phyloP scores from a whole-genome alignment of 352 stramenopile species.

The Globisporangium recalcitrans region DNA sequence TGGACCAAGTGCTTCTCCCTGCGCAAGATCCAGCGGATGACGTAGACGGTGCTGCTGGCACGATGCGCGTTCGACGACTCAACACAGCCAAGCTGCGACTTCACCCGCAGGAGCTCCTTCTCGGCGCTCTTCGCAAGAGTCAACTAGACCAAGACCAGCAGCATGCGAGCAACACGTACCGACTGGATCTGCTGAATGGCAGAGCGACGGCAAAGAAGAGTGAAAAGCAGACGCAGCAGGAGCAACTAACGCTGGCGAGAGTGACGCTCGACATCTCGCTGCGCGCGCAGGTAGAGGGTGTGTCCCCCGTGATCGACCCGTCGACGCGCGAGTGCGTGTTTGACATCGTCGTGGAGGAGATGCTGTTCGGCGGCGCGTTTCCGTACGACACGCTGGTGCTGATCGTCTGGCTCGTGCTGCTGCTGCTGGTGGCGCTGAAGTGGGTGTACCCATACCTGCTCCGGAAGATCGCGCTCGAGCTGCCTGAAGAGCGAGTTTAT shows the following conservation, averaged over 20 bases:
- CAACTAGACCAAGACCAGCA: conserved; percentile 9
- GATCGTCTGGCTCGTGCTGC: conserved; percentile 45
- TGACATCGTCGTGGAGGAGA: conserved; percentile 70
- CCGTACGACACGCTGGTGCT: conserved; percentile 49
- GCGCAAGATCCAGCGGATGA: not conserved
- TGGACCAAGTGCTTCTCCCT: conserved; percentile 30
- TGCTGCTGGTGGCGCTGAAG: conserved; percentile 29
- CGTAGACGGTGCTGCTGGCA: conserved; percentile 5
- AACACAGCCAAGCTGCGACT: conserved; percentile 72
- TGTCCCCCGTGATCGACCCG: conserved; percentile 34
- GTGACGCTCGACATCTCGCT: conserved; percentile 44
- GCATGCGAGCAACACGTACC: conserved; percentile 16
- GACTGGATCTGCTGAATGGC: conserved; percentile 20
- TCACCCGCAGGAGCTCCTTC: conserved; percentile 34
- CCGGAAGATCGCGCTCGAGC: conserved; percentile 46
- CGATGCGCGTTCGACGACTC: conserved; percentile 29
- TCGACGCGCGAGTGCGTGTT: conserved; percentile 47
- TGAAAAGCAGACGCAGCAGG: not conserved
- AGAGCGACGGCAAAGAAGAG: not conserved
- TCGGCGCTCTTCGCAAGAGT: conserved; percentile 18
- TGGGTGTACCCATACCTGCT: conserved; percentile 45
- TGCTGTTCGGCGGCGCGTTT: conserved; percentile 47
- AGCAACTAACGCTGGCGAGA: not conserved
- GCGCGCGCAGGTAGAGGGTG: conserved; percentile 42
- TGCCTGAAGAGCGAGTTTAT: conserved; percentile 26